Percentiles rank a stretch among this genome's conserved stretches.
These are phyloP conservation scores for Chenopodium berlandieri DNA, from an alignment of 148 eudicot genomes.

Conservation along the genomic window DNA sequence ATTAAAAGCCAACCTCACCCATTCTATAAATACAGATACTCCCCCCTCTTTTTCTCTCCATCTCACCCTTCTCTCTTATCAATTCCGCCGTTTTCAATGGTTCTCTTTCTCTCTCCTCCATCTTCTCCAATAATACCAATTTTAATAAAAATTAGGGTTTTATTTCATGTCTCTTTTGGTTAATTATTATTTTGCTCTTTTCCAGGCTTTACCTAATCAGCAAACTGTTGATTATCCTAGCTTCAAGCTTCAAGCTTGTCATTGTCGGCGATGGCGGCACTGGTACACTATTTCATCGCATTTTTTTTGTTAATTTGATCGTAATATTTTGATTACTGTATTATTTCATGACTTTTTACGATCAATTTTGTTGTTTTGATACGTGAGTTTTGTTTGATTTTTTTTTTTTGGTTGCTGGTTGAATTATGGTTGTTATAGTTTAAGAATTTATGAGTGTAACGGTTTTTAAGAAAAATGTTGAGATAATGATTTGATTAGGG, in stretches of 20 bases:
- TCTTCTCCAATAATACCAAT: background rate
- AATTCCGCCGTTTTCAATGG: background rate
- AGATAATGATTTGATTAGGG: background rate
- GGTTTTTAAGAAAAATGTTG: no score
- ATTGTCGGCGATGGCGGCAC: slow-evolving; percentile 31
- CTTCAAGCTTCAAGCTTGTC: slow-evolving; percentile 28
- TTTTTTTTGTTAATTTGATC: background rate
- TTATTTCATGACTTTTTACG: background rate
- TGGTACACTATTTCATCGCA: background rate
- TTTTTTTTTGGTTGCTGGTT: no score
- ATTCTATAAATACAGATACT: background rate
- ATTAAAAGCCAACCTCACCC: background rate
- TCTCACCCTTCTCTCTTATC: background rate
- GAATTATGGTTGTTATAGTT: no score
- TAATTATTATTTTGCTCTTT: background rate
- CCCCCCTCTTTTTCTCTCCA: background rate
- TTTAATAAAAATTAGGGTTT: background rate
- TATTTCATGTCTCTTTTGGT: background rate
- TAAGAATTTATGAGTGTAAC: no score
- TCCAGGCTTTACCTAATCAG: slow-evolving; percentile 17
- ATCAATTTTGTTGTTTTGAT: background rate
- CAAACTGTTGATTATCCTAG: slow-evolving; percentile 16
- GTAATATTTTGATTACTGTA: background rate
- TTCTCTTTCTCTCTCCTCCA: background rate
- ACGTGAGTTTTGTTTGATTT: no score